phyloP scores from a whole-genome alignment of 441 rosid genomes.

The Pelargonium fulgidum region DNA sequence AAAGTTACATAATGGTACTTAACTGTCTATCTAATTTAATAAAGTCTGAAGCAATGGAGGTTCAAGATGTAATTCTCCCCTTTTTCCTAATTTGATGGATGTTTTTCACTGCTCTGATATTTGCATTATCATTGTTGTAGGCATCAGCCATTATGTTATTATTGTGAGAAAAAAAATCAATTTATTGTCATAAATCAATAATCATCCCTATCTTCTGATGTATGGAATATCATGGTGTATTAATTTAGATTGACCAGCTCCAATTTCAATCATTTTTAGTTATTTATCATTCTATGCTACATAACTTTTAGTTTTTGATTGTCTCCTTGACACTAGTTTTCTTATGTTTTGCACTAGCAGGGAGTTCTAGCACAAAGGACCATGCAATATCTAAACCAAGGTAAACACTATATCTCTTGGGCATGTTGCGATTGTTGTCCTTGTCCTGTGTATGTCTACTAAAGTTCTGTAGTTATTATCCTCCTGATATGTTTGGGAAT shows the following conservation, averaged over 20 bases:
- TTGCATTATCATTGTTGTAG: neutral
- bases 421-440: neutral
- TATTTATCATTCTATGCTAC: neutral
- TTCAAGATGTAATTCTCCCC: slow-evolving; percentile 9
- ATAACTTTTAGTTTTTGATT: slow-evolving; percentile 10
- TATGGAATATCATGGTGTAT: too few species aligned
- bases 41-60: neutral
- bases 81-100: neutral
- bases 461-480: neutral
- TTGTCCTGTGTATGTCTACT: neutral
- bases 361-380: slow-evolving; percentile 37
- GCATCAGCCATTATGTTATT: neutral
- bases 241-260: too few species aligned
- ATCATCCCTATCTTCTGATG: neutral
- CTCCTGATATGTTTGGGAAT: neutral
- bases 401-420: slow-evolving; percentile 27
- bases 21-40: neutral
- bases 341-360: slow-evolving; percentile 35
- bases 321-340: slow-evolving; percentile 17
- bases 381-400: slow-evolving; percentile 40
- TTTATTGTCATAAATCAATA: neutral
- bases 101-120: neutral
- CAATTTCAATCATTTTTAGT: slow-evolving; percentile 9
- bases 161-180: neutral
- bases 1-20: slow-evolving; percentile 47